These are phyloP conservation scores for Bruguiera hainesii DNA, from an alignment of 441 rosid species.

Conservation along the genomic window DNA sequence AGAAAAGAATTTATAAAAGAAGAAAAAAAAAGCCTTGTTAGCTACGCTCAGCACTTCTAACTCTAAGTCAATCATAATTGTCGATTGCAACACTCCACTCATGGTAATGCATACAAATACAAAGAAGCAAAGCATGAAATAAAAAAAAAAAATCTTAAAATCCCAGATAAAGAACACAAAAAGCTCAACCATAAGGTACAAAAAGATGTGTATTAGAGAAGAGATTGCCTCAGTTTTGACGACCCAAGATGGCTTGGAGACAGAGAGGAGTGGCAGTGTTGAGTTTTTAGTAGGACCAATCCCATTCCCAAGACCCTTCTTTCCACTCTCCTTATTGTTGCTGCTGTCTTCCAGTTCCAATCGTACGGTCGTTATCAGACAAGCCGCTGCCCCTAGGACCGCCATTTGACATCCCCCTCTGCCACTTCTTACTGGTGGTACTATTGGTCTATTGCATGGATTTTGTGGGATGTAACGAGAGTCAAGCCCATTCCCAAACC, in stretches of 20 bases:
- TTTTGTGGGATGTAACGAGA: too few species aligned
- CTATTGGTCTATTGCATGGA: too few species aligned
- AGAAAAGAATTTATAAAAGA: too few species aligned
- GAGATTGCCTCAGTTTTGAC: conserved; percentile 43
- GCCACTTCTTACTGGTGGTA: too few species aligned
- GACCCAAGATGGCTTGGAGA: conserved; percentile 46
- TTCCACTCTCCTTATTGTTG: neutral
- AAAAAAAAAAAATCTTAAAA: neutral
- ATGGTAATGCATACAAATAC: too few species aligned
- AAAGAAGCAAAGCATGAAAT: too few species aligned
- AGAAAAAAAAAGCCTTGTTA: too few species aligned
- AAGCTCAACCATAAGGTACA: neutral
- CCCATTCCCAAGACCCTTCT: neutral
- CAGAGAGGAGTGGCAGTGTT: conserved; percentile 22
- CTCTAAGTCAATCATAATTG: too few species aligned
- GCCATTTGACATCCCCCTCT: neutral
- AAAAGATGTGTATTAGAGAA: neutral
- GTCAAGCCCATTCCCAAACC: too few species aligned
- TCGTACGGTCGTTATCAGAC: conserved; percentile 12
- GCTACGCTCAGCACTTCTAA: too few species aligned
- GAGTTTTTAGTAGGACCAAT: neutral
- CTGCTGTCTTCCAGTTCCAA: conserved; percentile 22
- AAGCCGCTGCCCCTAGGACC: neutral
- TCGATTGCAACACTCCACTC: too few species aligned
- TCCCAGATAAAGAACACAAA: neutral